These are phyloP conservation scores for Kodamaea kaohsiungensis DNA, from an alignment of 805 yeast genomes.

Conservation along the genomic window DNA sequence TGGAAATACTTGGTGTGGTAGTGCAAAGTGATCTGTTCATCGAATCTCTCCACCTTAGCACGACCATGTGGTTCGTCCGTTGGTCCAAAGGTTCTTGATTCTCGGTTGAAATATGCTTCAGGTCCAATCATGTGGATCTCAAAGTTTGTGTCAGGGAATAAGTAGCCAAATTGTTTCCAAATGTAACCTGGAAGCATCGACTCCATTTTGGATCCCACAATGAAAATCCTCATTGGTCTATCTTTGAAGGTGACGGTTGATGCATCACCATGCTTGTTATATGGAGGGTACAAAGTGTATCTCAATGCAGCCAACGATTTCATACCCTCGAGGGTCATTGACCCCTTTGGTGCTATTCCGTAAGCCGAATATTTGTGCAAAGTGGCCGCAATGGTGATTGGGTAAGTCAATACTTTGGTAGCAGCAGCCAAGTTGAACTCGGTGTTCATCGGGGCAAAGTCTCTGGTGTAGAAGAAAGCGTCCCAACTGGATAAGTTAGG, in stretches of 20 bases:
- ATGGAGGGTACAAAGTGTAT: constrained; percentile 79
- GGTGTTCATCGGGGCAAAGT: constrained; percentile 93
- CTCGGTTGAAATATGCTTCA: constrained; percentile 76
- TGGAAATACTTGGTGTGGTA: constrained; percentile 92
- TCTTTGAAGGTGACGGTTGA: constrained; percentile 64
- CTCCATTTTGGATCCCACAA: constrained; percentile 91
- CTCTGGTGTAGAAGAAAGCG: constrained; percentile 86
- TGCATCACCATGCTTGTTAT: constrained; percentile 43
- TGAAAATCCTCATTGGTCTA: constrained; percentile 85
- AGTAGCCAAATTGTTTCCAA: constrained; percentile 88
- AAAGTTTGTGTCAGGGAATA: constrained; percentile 79
- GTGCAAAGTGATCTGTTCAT: constrained; percentile 68
- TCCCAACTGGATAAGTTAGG: constrained; percentile 90
- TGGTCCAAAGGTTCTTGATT: constrained; percentile 59
- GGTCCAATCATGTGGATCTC: constrained; percentile 95
- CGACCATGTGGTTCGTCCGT: constrained; percentile 52
- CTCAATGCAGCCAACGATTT: constrained; percentile 91
- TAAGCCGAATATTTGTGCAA: constrained; percentile 88
- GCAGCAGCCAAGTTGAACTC: constrained; percentile 95
- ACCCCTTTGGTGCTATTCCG: constrained; percentile 77
- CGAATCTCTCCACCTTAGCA: constrained; percentile 73
- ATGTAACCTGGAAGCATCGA: constrained; percentile 91
- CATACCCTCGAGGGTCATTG: constrained; percentile 87
- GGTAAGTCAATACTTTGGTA: constrained; percentile 91
- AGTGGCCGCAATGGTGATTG: constrained; percentile 82